Base-by-base conservation (phyloP, 306 rosid species). In the Fragaria vesca region DNA sequence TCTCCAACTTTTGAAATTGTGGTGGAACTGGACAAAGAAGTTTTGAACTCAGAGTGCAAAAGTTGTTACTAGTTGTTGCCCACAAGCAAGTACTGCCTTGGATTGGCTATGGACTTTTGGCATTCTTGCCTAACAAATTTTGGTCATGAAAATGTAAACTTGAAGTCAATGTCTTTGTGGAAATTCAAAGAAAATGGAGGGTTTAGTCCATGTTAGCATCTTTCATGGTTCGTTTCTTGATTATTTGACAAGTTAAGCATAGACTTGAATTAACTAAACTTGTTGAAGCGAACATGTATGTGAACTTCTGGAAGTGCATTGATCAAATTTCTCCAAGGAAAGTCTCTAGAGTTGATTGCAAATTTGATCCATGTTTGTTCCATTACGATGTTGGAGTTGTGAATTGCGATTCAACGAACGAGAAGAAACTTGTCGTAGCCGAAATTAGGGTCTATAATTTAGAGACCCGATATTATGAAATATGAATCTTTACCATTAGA, bases 81-180 rank as follows among this genome's bases (percentile, higher is more conserved):
- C 52, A 8, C 8, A 66, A 68, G 52, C 34, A 74, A 60, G 34
- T 12, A 65, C 60, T 45, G 18, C 48, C 52, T 45, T 9, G 45
- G 67, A 66, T 21, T 57, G 69, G 55, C 77, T 20, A 45, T 46
- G 46, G 57, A 51, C 21, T 76, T 70, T 70, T 55, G 43, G 26
- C 65, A 83, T 62, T 75, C 47, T 48, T 68, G 80, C 54, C 38
- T 69, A 3, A 24, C 47, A 70, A 77, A 79, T 21, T 60, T 81
- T 74, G 48, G 79, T 74, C 85, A 43, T 57, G 28, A 62, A 42
- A 65, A 50, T 57, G 67, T 26, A 69, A 30, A 77, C 66, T 11
- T 62, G 15, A 62, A 77, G 65, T 72, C 67, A 12, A 58, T 50
- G 20, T 81, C 87, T 8, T 21, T 70, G 67, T 52, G 47, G 74